Evolutionary conservation across 768 basidiomycete species (phyloP), one percentile per base, ranked within the genome.

Genomic region (Naematelia aurantialba): DNA sequence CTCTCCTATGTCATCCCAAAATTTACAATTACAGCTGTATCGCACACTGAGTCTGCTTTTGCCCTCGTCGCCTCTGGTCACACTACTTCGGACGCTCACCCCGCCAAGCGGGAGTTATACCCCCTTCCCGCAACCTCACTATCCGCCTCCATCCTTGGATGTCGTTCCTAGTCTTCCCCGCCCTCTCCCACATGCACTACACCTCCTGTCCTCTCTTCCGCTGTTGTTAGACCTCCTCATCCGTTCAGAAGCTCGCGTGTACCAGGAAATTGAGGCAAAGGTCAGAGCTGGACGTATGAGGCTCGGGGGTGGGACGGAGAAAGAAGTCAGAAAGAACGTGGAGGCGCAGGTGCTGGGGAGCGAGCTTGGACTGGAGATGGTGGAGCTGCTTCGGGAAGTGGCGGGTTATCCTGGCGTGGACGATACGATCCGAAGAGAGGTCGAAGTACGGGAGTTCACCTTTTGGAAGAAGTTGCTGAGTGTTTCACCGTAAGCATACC

Each of bases 241-340:
- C 29, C 61, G 64, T 22, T 55, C 56, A 5, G 61, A 67, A 57
- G 49, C 56, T 1, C 48, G 61, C 46, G 67, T 67, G 3, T 48
- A 60, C 46, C 59, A 44, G 0, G 60, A 48, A 8, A 55, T 58
- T 17, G 34, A 73, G 71, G 0, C 53, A 56, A 90, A 96, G 72
- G 81, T 94, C 39, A 83, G 85, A 26, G 89, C 83, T 65, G 84
- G 90, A 14, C 82, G 92, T 46, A 87, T 82, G 62, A 83, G 96
- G 21, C 80, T 99, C 13, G 85, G 85, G 8, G 75, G 50, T 4
- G 76, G 68, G n/a, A 55, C 66, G 12, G 69, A 71, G 58, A 74
- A 74, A 55, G 69, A 73, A 22, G 68, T 74, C 45, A 63, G 66
- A 52, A 66, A 63, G 61, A 70, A 62, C 39, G 77, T 68, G 39